Evolutionary conservation across 495 filamentous ascomycete species (phyloP), one percentile per base, ranked within the genome.

Genomic region (Podospora fimiseda): DNA sequence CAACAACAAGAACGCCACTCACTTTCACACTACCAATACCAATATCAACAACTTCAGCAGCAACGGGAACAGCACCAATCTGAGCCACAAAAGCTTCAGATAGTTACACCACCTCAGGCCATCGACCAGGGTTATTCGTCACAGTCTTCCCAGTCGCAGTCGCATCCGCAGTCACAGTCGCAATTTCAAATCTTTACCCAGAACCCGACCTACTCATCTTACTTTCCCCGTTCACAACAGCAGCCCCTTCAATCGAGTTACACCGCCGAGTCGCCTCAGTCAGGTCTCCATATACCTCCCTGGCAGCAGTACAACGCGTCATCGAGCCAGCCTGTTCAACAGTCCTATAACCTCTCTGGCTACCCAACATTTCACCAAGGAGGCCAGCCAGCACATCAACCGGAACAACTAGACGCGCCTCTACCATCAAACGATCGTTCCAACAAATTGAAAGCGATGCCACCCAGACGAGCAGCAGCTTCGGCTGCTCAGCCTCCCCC

Each of bases 51-150:
- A 37, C 19, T 44, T 16, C 51, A 60, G 46, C 51, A 60, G 50
- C 56, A 52, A 60, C 49, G 51, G 45, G 53, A 61, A 27, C 56
- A 59, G 2, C 27, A 54, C 38, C 53, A 50, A 46, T 18, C 53
- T 45, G 60, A 62, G 49, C 59, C 58, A 42, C 52, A 50, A 18
- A 20, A 46, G 41, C 58, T 23, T 19, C 48, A 58, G 20, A 23
- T 56, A 2, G 9, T 59, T 15, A 57, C 59, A 36, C 55, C 47
- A 43, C 55, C 53, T 45, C 60, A 60, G 14, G 15, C 44, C 42
- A 7, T 51, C 36, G 47, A 24, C 11, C 55, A 58, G 37, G 11
- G 14, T 24, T 49, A 9, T 15, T 47, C 22, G 16, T 15, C 41
- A 47, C n/a, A n/a, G n/a, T n/a, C n/a, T n/a, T n/a, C n/a, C n/a